Conservation (phyloP, 306 rosid species). For the Begonia loranthoides region DNA sequence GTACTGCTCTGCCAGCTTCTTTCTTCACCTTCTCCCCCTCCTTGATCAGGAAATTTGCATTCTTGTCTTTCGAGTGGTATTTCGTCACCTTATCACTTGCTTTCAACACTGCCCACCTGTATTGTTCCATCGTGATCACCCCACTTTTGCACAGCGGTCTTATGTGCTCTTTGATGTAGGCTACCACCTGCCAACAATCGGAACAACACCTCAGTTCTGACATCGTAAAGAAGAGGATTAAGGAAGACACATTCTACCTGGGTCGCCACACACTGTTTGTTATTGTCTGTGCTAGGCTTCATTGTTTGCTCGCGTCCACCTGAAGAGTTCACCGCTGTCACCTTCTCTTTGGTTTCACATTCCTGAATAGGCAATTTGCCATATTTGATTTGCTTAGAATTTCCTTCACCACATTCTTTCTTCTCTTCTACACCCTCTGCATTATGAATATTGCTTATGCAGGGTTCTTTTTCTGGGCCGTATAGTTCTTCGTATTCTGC, state of each 20-base stretch:
- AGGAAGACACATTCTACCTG: conserved; percentile 30
- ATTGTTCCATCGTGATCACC: conserved; percentile 75
- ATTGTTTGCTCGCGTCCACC: conserved; percentile 26
- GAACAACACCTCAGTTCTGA: no score
- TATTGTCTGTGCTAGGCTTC: conserved; percentile 17
- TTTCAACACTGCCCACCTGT: conserved; percentile 82
- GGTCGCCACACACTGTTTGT: conserved; percentile 32
- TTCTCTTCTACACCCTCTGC: conserved; percentile 17
- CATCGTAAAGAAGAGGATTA: neutral
- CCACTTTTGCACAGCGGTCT: conserved; percentile 95
- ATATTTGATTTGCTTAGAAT: conserved; percentile 18
- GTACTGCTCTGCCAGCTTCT: conserved; percentile 75
- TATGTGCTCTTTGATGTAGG: conserved; percentile 85
- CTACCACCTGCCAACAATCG: conserved; percentile 54
- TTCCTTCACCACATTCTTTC: conserved; percentile 15
- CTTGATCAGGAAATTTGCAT: conserved; percentile 82
- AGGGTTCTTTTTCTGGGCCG: conserved; percentile 73
- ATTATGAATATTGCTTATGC: conserved; percentile 24
- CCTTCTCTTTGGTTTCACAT: conserved; percentile 22
- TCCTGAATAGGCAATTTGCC: conserved; percentile 16
- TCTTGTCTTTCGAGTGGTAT: conserved; percentile 73
- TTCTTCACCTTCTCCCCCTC: conserved; percentile 99
- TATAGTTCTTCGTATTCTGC: conserved; percentile 80
- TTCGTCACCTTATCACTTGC: conserved; percentile 89
- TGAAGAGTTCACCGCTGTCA: conserved; percentile 16